Evolutionary conservation across 441 rosid genomes (phyloP), one percentile per base, ranked within the genome.

Genomic region (Macaranga tanarius): DNA sequence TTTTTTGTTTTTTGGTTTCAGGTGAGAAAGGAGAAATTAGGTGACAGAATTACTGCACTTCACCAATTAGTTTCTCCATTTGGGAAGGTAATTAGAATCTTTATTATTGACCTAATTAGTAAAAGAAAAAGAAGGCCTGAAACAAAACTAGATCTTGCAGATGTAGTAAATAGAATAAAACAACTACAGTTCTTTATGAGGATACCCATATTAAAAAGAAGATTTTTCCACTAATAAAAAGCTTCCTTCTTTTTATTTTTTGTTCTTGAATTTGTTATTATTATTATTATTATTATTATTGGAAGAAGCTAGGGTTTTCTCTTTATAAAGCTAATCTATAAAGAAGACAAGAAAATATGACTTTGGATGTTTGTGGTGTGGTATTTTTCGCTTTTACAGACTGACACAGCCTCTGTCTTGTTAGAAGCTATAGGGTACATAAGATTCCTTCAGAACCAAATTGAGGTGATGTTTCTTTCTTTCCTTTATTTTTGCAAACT

Each of bases 351-450:
- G 83, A 75, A 81, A 83, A 75, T 62, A 74, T 82, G 80, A 74
- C 76, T 85, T 85, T 86, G 88, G 86, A 80, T 61, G 80, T 65
- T 80, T 82, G 80, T 87, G 86, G 80, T 75, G 82, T 84, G 88
- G 74, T 79, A 66, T 69, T 81, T 71, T 69, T 72, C 74, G 58
- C 79, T 78, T 87, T 83, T 86, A 88, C 96, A 95, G 99, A 95
- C 98, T 86, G 99, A 95, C 95, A 95, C 99, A 63, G 99, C 99
- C 71, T 95, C 99, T 75, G 99, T 95, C 78, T 83, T 95, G 90
- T 87, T 88, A 84, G 99, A 95, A 81, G 88, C 97, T 73, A 91
- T 91, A 82, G 99, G 97, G 79, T 95, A 95, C 91, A 95, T 95
- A 80, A 90, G 97, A 95, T 95, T 95, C 96, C 99, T 95, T 80